Evolutionary conservation across 2,329 filamentous ascomycete genomes (phyloP), one percentile per base, ranked within the genome.

Genomic region (Ceratocystis cubensis): DNA sequence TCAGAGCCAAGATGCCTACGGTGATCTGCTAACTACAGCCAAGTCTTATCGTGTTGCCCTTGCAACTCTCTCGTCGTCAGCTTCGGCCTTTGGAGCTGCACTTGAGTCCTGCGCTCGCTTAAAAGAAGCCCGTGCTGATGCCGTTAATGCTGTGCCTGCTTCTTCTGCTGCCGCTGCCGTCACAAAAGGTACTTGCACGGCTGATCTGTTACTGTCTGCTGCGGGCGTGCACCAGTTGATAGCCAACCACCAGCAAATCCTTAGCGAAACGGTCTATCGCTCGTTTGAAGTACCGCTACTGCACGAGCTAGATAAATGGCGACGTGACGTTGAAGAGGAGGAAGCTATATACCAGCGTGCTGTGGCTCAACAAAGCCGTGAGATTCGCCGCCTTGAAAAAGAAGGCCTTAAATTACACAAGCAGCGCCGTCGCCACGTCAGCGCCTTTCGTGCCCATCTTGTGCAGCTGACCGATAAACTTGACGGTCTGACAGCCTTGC

Each of bases 241-340:
- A 67, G 85, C 85, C 59, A 88, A 88, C 75, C 85, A 88, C 76
- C 83, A 87, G 73, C 84, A 87, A 72, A 88, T 88, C 71, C 79
- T 88, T 2, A 83, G 80, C 69, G 85, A 88, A 75, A 87, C 84
- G 0, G 83, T 88, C 7, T 88, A 88, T 74, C 79, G 85, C 65
- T 80, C 79, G 67, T 88, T 88, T 73, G 85, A 88, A 74, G 84
- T 88, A 46, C 85, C 85, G 3, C 76, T 88, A 25, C 78, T 88
- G n/a, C 84, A 87, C 75, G 85, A 88, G 75, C 77, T 88, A 37
- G 85, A 88, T 73, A 81, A 80, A 69, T 88, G 85, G 84, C 80
- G 80, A 65, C 78, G 78, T 64, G 80, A 82, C 70, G 82, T 87
- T 67, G 84, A 85, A 68, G 85, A 87, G 70, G 85, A 87, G 72